Evolutionary conservation across 345 rosid species (phyloP).

Genomic region (Brassica nigra): DNA sequence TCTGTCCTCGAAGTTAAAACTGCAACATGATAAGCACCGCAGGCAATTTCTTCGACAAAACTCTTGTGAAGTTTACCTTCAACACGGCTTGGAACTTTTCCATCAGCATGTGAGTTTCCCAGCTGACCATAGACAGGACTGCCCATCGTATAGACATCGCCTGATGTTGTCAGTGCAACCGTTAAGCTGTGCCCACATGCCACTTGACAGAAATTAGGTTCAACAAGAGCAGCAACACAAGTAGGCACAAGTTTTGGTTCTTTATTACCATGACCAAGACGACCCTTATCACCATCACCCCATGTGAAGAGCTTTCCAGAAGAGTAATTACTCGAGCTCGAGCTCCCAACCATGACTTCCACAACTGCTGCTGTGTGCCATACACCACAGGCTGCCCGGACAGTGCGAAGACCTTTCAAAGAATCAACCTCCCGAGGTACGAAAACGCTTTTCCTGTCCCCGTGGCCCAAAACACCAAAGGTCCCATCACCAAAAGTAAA

Average conservation of each 20-base stretch:
- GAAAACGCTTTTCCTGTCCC: constrained; percentile 54
- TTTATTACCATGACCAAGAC: constrained; percentile 98
- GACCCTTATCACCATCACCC: constrained; percentile 98
- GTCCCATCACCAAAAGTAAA: constrained; percentile 87
- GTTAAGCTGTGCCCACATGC: constrained; percentile 95
- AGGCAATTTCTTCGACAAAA: constrained; percentile 90
- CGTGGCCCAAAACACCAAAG: constrained; percentile 79
- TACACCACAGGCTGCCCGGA: constrained; percentile 69
- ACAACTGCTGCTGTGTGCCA: constrained; percentile 96
- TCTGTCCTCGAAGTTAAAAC: constrained; percentile 91
- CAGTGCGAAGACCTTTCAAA: constrained; percentile 60
- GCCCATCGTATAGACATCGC: constrained; percentile 94
- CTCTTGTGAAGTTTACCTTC: constrained; percentile 89
- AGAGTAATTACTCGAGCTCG: constrained; percentile 92
- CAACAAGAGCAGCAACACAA: constrained; percentile 95
- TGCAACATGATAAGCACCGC: constrained; percentile 97
- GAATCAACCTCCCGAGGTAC: constrained; percentile 70
- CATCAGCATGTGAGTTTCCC: constrained; percentile 90
- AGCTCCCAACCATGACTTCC: constrained; percentile 95
- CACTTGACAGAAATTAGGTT: constrained; percentile 93
- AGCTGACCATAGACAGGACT: constrained; percentile 97
- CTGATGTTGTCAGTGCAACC: constrained; percentile 84
- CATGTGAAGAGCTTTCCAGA: constrained; percentile 95
- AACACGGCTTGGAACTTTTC: constrained; percentile 76
- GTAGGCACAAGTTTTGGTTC: constrained; percentile 93